Base-by-base conservation (phyloP, 371 early-diverging fungal species). In the Apophysomyces elegans region DNA sequence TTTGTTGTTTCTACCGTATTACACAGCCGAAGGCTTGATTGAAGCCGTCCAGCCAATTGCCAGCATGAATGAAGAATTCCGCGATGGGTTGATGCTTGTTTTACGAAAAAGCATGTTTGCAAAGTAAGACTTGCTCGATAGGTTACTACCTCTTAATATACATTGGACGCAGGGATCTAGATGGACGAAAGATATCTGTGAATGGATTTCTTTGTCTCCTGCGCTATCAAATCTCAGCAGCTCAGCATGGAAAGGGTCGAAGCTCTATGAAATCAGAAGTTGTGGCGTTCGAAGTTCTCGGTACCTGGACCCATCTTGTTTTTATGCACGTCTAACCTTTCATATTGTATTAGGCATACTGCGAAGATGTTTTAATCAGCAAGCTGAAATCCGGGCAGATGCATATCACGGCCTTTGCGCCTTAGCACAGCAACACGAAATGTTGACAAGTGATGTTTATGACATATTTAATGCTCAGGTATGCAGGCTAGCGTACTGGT, bases 31-130 rank as follows among this genome's bases (percentile, higher is more conserved):
- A 26, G 76, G 72, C 4, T 69, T 89, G 7, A 62, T 89, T 58
- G 61, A 68, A 5, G 83, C 85, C 12, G 70, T 87, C 56, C 78
- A 83, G 59, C 86, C 85, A 11, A 63, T 87, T 5, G 74, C 83
- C 12, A 75, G 73, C 56, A 54, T 61, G 14, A 80, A 87, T 37
- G 65, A 81, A 7, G 73, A 81, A 35, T 83, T 89, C 56, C 81
- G 85, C 44, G 84, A 88, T 64, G 83, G 83, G 6, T 63, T 89
- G 47, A 84, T 88, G 50, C 70, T 89, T 5, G 74, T 89, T 11
- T 65, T 89, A 38, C 76, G 88, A 57, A 89, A 89, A 44, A 82
- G 87, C 38, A 68, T 89, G 67, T 86, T 86, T 63, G 77, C 88
- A 62, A 87, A 83, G 89, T 87, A 85, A 61, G 66, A 63, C 5